Evolutionary conservation across 148 eudicot genomes (phyloP), one percentile per base, ranked within the genome.

Genomic region (Cornus kousa): DNA sequence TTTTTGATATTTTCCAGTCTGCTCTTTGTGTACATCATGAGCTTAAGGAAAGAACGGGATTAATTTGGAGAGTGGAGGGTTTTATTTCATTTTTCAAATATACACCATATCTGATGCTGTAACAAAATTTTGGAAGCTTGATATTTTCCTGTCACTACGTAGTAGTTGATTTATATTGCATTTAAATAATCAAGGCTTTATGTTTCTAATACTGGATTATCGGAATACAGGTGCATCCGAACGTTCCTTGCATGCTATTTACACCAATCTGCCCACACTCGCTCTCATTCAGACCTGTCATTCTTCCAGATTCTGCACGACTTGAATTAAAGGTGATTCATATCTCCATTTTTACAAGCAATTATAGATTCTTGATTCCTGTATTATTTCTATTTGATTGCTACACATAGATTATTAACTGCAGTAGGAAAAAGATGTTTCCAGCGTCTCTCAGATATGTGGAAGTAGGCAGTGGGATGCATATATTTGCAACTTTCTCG

Each of bases 251-350:
- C 87, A 93, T 96, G 98, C 83, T 96, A 80, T 96, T 96, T 78
- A 96, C 99, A 20, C 99, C 99, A 79, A 96, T 96, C 76, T 96
- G 98, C 77, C 99, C 99, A 55, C 99, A 96, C 83, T 96, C 99
- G 31, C 98, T 96, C 82, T 96, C 99, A 53, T 96, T 96, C 83
- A 90, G 99, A 81, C 99, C 99, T 57, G 99, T 96, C 79, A 93
- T 96, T 77, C 99, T 96, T 82, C 99, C 99, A 62, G 99, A 96
- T 85, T 96, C 97, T 82, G 98, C 99, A 65, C 84, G 92, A 68
- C 90, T 96, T 23, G 98, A 93, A 79, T 83, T 96, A 76, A 96
- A 96, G 99, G 99, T 93, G 76, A 71, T 46, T 71, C 43, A 66
- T 67, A 73, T 13, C 32, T 48, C 1, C 22, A 7, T 23, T 14